Base-by-base conservation (phyloP, 495 filamentous ascomycete species). In the Aspergillus sclerotiicarbonarius region DNA sequence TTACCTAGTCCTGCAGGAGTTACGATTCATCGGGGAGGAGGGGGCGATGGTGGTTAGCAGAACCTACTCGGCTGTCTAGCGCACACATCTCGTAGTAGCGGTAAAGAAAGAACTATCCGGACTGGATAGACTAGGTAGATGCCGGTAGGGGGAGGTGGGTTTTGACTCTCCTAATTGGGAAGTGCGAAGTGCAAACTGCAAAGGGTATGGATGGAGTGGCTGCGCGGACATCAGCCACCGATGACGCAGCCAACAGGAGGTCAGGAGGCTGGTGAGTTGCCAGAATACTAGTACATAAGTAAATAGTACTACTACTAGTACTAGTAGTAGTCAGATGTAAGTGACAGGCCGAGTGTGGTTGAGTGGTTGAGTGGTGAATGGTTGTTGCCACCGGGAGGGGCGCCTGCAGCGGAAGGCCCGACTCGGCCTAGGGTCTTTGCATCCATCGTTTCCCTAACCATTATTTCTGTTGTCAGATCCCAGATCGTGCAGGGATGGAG, bases 401-500 rank as follows among this genome's bases (percentile, higher is more conserved):
- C 21, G 46, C 46, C 46, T 49, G 46, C 46, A 49, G 46, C 46
- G 46, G 46, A 30, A 49, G 18, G 21, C 46, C 46, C 13, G 20
- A 49, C 29, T 49, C 20, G 46, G 30, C 30, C 32, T 57, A n/a
- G 20, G 8, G 16, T 13, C 47, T 44, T 51, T 41, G 19, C 6
- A 52, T 13, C 25, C 6, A 52, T 13, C 25, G 2, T 20, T 43
- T 49, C 25, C 29, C 30, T 33, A 19, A 21, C 16, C 39, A 30
- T 8, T 29, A n/a, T n/a, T n/a, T 53, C 25, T 25, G 35, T 44
- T 21, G 32, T 45, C n/a, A n/a, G 46, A 51, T 55, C 51, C 45
- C 21, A 52, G 60, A 62, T 62, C 60, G 55, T 62, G 60, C 55
- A 62, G 60, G 60, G 60, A 58, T 62, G 46, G 45, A 58, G 56